phyloP scores from a whole-genome alignment of 139 green algal species.

The Closterium sp. region DNA sequence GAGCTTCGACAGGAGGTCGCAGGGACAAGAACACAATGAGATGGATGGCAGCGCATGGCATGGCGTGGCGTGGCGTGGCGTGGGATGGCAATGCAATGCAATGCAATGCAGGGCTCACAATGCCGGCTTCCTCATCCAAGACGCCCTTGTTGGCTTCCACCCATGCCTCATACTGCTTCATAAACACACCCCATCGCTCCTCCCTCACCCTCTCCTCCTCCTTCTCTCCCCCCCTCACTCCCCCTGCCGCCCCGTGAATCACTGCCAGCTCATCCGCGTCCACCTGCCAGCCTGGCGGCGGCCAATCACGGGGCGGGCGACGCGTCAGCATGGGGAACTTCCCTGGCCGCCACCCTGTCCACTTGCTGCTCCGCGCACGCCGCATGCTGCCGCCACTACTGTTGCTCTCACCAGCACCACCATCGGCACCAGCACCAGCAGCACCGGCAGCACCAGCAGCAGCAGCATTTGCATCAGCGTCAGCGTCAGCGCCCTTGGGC shows the following conservation, averaged over 20 bases:
- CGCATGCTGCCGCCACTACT: neutral
- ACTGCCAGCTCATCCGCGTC: conserved; percentile 12
- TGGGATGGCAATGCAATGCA: too few species aligned
- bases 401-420: neutral
- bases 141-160: neutral
- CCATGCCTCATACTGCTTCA: conserved; percentile 28
- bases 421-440: neutral
- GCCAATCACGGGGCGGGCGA: conserved; percentile 1
- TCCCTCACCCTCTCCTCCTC: neutral
- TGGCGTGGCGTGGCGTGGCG: too few species aligned
- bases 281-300: conserved; percentile 3
- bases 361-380: neutral
- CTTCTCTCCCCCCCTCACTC: neutral
- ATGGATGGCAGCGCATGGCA: neutral
- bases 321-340: neutral
- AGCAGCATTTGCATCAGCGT: neutral
- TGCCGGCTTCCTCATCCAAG: neutral
- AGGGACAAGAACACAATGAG: neutral
- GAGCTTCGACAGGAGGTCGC: neutral
- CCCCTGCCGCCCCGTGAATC: neutral
- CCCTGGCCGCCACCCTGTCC: neutral
- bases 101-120: neutral
- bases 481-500: neutral
- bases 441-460: too few species aligned
- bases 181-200: conserved; percentile 1